Percentiles rank a stretch among this genome's conserved stretches.
phyloP scores from a whole-genome alignment of 768 basidiomycete genomes.

The Amanita muscaria region DNA sequence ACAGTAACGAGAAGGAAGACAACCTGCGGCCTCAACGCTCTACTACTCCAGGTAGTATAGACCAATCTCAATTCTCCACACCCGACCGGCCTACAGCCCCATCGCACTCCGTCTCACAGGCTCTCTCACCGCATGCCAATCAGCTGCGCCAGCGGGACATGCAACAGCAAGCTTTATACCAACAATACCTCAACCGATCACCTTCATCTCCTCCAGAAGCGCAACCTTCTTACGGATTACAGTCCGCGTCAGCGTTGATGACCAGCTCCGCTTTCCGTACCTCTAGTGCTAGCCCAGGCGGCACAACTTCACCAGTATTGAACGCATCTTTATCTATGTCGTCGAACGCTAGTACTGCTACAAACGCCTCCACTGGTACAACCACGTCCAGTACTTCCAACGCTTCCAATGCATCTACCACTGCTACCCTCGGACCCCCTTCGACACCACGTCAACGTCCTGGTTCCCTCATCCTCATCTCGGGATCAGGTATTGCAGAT shows the following conservation, averaged over 20 bases:
- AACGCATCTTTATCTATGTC: no score
- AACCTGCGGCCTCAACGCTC: no score
- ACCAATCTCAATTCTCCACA: conserved; percentile 20
- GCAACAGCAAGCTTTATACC: conserved; percentile 81
- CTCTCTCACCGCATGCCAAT: conserved; percentile 60
- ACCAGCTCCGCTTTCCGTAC: conserved; percentile 32
- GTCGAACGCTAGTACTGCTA: no score
- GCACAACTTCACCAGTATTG: no score
- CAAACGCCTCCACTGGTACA: no score
- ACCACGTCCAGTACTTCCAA: no score
- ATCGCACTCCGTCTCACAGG: conserved; percentile 1
- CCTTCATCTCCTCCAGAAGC: conserved; percentile 72
- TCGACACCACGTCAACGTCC: conserved; percentile 48
- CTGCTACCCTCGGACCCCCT: conserved; percentile 33
- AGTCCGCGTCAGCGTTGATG: conserved; percentile 65
- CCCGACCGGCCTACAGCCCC: conserved; percentile 19
- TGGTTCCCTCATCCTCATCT: conserved; percentile 65
- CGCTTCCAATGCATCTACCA: not conserved
- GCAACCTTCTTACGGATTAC: conserved; percentile 65
- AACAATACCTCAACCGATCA: conserved; percentile 82
- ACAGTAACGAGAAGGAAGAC: conserved; percentile 35
- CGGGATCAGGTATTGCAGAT: conserved; percentile 30
- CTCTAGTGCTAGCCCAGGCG: no score
- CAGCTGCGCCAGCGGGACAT: conserved; percentile 82
- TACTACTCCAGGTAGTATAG: no score